Base-by-base conservation (phyloP, 1,284 basidiomycete species). In the Heimioporus retisporus region DNA sequence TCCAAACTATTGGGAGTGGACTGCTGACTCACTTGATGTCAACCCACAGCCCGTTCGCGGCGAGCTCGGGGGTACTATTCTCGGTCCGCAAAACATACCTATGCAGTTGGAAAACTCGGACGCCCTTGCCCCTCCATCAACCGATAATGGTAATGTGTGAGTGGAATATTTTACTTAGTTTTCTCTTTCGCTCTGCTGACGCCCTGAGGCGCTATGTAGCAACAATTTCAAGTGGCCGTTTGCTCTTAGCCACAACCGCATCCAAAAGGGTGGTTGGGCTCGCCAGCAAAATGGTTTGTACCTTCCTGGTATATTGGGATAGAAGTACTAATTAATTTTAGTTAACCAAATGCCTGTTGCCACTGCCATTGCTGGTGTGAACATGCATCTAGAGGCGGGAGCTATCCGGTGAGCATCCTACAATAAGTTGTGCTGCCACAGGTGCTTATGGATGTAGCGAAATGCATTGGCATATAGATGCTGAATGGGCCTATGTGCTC, bases 151-250 rank as follows among this genome's bases (percentile, higher is more conserved):
- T 25, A 64, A 53, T 23, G 72, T 85, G 77, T 77, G 55, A 61
- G 79, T 58, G 21, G 18, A 3, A 28, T 46, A 3, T 18, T 31
- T 35, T 19, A 4, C n/a, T 28, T n/a, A n/a, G 1, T 42, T 7
- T 25, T 51, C 28, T 44, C 46, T 43, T 48, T 21, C 11, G 35
- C 35, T 40, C 10, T 40, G 48, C 44, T 66, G 5, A 71, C 40
- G 21, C 51, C 11, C 1, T 50, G 23, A 4, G 15, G 55, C 15
- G 13, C 25, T 13, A 2, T 59, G 63, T 14, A 79, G 84, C 6
- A 67, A 71, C 1, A 88, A 87, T 68, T 81, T 82, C 69, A 90
- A 89, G 68, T 91, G 90, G 89, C 84, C 88, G 0, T 88, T 90
- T 68, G 77, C 85, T 63, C 74, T 88, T 23, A 88, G 86, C 60